Evolutionary conservation across 441 rosid genomes (phyloP).

Genomic region (Gossypium schwendimanii): DNA sequence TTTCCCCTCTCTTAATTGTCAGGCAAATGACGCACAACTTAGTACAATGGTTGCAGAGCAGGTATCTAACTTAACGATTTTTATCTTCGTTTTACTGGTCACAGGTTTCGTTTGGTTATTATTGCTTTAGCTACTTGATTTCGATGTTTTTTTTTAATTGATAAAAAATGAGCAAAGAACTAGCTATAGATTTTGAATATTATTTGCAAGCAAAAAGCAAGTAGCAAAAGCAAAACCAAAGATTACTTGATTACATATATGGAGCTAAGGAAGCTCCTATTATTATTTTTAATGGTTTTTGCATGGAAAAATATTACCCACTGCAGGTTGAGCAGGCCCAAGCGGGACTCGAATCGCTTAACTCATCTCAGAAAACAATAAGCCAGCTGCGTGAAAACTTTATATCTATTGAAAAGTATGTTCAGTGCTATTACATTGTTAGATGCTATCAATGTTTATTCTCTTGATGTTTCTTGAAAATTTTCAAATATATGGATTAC

Average conservation of each 20-base stretch:
- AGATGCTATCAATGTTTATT: not conserved
- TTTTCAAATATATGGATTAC: not conserved
- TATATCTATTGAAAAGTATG: conserved; percentile 74
- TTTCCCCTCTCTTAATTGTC: conserved; percentile 12
- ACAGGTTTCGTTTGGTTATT: not conserved
- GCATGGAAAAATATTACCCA: not conserved
- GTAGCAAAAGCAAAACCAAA: not conserved
- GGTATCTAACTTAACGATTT: conserved; percentile 27
- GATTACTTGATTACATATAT: not conserved
- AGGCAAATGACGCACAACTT: conserved; percentile 98
- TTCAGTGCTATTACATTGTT: conserved; percentile 6
- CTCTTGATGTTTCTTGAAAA: not conserved
- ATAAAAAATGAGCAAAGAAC: not conserved
- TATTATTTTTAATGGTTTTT: conserved; percentile 3
- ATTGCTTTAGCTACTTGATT: not conserved
- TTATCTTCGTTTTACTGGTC: not conserved
- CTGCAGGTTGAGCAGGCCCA: conserved; percentile 88
- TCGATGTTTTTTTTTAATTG: not conserved
- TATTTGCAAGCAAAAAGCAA: not conserved
- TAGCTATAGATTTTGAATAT: not conserved
- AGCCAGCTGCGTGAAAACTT: conserved; percentile 73
- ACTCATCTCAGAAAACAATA: conserved; percentile 66
- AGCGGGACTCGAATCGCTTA: conserved; percentile 70
- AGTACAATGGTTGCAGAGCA: conserved; percentile 99
- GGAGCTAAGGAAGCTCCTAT: not conserved